These are phyloP conservation scores for Fraxinus albicans DNA, from an alignment of 305 asterid species.

Conservation along the genomic window DNA sequence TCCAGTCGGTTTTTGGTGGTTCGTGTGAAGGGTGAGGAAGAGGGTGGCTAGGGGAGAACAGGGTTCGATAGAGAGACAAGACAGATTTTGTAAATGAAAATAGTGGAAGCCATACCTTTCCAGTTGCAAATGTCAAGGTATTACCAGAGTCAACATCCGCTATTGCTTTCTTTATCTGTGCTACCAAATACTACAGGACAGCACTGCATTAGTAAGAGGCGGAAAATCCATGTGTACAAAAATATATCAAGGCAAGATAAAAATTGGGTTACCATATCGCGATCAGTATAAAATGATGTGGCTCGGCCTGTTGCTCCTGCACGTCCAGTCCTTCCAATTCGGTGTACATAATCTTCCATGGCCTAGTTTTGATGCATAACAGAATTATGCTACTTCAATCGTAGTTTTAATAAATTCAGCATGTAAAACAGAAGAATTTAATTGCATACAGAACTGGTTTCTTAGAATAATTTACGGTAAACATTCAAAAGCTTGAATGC, in stretches of 20 bases:
- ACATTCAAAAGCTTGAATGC: neutral
- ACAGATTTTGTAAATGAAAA: neutral
- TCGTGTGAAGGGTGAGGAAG: neutral
- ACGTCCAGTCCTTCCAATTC: constrained; percentile 91
- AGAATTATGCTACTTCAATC: constrained; percentile 15
- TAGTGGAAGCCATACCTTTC: constrained; percentile 53
- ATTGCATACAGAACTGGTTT: neutral
- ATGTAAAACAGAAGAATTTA: constrained; percentile 6
- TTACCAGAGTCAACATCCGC: constrained; percentile 75
- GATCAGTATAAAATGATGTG: constrained; percentile 77
- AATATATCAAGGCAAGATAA: neutral
- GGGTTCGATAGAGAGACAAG: neutral
- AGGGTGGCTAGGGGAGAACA: neutral
- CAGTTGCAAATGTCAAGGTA: constrained; percentile 64
- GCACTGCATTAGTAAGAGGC: constrained; percentile 1
- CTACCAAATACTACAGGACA: constrained; percentile 60
- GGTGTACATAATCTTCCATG: constrained; percentile 91
- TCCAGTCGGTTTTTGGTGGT: neutral
- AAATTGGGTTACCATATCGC: constrained; percentile 57
- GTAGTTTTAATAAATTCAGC: constrained; percentile 13
- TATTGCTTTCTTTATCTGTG: constrained; percentile 76
- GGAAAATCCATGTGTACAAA: neutral
- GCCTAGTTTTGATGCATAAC: constrained; percentile 44
- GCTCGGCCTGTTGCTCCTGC: constrained; percentile 93
- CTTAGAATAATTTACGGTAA: neutral